phyloP scores from a whole-genome alignment of 441 rosid species.

The Populus hybrid region DNA sequence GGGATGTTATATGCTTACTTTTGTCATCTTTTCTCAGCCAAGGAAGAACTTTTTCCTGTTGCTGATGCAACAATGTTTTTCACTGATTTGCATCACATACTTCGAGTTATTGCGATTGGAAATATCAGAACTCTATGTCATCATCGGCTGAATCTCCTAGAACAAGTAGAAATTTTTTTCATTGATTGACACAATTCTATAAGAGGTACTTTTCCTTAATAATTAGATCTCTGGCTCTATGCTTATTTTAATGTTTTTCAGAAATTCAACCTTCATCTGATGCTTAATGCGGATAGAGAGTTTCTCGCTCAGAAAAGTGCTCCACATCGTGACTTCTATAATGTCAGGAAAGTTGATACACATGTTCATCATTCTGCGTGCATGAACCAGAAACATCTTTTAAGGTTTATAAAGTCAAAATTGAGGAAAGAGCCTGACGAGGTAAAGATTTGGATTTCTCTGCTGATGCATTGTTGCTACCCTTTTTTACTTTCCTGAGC shows the following conservation, averaged over 20 bases:
- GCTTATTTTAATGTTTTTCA: slow-evolving; percentile 26
- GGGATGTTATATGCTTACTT: not conserved
- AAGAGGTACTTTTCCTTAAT: slow-evolving; percentile 12
- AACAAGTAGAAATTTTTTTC: slow-evolving; percentile 53
- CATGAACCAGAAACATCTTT: slow-evolving; percentile 99
- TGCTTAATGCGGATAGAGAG: slow-evolving; percentile 97
- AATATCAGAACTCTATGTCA: slow-evolving; percentile 94
- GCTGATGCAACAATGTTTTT: slow-evolving; percentile 93
- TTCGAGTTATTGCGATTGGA: slow-evolving; percentile 86
- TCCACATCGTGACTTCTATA: slow-evolving; percentile 97
- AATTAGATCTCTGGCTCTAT: slow-evolving; percentile 18
- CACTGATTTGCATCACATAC: slow-evolving; percentile 90
- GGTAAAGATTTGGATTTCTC: slow-evolving; percentile 41
- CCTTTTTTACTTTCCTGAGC: not conserved
- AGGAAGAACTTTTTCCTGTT: slow-evolving; percentile 88
- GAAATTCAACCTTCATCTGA: slow-evolving; percentile 99
- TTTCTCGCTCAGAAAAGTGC: slow-evolving; percentile 99
- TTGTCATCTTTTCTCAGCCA: slow-evolving; percentile 40
- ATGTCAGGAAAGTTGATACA: slow-evolving; percentile 97
- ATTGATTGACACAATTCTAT: not conserved
- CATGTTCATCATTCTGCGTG: slow-evolving; percentile 99
- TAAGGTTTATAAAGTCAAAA: slow-evolving; percentile 98
- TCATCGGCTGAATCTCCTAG: slow-evolving; percentile 90
- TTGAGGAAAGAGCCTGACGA: slow-evolving; percentile 97
- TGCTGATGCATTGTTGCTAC: slow-evolving; percentile 1